Base-by-base conservation (phyloP, 495 filamentous ascomycete species). In the Penicillium subrubescens region DNA sequence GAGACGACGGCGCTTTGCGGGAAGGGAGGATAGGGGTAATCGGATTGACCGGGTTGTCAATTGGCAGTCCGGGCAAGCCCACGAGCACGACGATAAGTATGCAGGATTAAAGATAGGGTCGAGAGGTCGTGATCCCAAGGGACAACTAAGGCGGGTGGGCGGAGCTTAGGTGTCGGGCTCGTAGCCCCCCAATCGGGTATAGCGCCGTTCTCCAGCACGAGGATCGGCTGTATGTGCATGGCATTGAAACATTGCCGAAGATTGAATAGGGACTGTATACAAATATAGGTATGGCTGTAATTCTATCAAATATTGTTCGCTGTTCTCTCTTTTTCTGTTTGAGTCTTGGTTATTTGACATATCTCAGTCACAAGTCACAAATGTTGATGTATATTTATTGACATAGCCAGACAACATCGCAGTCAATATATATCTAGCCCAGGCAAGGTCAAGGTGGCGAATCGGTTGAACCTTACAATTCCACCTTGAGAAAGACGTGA, bases 171-270 rank as follows among this genome's bases (percentile, higher is more conserved):
- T 31, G 51, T 56, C 48, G 57, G 59, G 59, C 27, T 61, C 27
- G 8, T 11, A 33, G 46, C 8, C 33, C 27, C 66, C 69, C 56
- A 51, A 71, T 71, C 29, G 55, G 69, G 63, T 64, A 53, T 71
- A 71, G 69, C 64, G 60, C 52, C 21, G 52, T 31, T 62, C n/a
- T 17, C 31, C 29, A 23, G 65, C 61, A 67, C 57, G 61, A 61
- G 61, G 60, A 41, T 62, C 58, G n/a, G 55, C 41, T 51, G 19
- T 31, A 54, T 54, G 52, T 55, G 29, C 31, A 55, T 35, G 52
- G 17, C 52, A 55, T 33, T 55, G n/a, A 21, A 37, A 55, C 52
- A 21, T 56, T 19, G n/a, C 8, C 29, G 12, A 19, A 17, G 37
- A 15, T 37, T 23, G 51, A 54, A 15, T 11, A 21, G 12, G 7